Conservation (phyloP, 169 alveolate genomes). For the Fabrea salina region DNA sequence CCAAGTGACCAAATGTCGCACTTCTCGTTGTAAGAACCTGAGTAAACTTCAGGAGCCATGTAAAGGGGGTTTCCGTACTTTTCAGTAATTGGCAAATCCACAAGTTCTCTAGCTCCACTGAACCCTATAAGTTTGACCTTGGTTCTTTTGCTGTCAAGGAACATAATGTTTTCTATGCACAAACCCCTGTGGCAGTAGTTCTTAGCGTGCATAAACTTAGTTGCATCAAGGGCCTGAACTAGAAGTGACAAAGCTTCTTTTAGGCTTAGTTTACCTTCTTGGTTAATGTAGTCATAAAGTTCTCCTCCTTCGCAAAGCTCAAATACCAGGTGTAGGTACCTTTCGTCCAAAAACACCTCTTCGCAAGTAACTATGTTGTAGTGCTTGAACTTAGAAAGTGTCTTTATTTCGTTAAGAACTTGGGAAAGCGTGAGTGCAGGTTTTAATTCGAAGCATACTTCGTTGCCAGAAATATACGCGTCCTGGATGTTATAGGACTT, state of each 20-base stretch:
- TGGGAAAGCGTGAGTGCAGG: background rate
- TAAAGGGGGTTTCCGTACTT: slow-evolving; percentile 42
- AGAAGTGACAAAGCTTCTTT: slow-evolving; percentile 42
- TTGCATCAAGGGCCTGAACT: slow-evolving; percentile 51
- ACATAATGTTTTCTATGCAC: slow-evolving; percentile 68
- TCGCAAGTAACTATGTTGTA: slow-evolving; percentile 59
- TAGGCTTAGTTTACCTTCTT: slow-evolving; percentile 33
- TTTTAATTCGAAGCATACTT: background rate
- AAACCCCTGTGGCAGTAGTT: slow-evolving; percentile 62
- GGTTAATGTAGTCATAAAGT: slow-evolving; percentile 40
- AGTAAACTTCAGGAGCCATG: slow-evolving; percentile 59
- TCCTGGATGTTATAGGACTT: slow-evolving; percentile 17
- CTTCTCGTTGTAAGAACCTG: slow-evolving; percentile 46
- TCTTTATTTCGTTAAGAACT: slow-evolving; percentile 44
- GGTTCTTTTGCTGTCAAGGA: slow-evolving; percentile 50
- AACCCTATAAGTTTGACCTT: slow-evolving; percentile 60
- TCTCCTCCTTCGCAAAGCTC: slow-evolving; percentile 67
- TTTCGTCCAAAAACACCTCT: slow-evolving; percentile 46
- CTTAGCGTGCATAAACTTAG: slow-evolving; percentile 50
- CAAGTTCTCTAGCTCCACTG: slow-evolving; percentile 44
- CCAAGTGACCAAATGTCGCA: slow-evolving; percentile 72
- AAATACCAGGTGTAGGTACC: slow-evolving; percentile 49
- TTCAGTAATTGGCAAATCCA: background rate
- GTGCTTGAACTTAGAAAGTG: slow-evolving; percentile 47
- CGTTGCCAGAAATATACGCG: background rate